Evolutionary conservation across 2,329 filamentous ascomycete species (phyloP).

Genomic region (Clarireedia sp.): DNA sequence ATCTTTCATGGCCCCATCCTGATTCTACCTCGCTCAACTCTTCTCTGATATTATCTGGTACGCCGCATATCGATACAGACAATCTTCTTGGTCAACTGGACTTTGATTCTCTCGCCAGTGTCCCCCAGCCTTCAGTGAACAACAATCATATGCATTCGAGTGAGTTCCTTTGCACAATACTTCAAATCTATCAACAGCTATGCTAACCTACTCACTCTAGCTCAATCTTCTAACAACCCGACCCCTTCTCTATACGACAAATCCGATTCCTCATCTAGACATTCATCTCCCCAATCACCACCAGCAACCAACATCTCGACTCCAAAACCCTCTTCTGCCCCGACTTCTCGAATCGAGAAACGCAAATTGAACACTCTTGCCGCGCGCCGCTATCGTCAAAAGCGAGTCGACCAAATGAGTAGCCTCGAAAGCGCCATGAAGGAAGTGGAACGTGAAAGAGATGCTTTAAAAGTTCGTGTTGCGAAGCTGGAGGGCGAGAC

Average conservation of each 20-base stretch:
- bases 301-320: not conserved
- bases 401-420: constrained; percentile 57
- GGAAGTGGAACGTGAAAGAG: constrained; percentile 51
- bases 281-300: constrained; percentile 1
- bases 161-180: not conserved
- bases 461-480: constrained; percentile 54
- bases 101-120: constrained; percentile 3
- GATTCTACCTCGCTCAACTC: not conserved
- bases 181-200: not conserved
- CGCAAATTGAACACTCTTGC: constrained; percentile 63
- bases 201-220: not conserved
- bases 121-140: constrained; percentile 6
- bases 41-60: constrained; percentile 4
- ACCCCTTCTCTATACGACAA: not conserved
- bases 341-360: constrained; percentile 34
- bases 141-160: not conserved
- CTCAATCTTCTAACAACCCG: constrained; percentile 2
- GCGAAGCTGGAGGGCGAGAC: constrained; percentile 59
- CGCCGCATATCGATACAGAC: constrained; percentile 3
- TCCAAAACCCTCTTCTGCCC: constrained; percentile 4
- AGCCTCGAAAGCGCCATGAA: constrained; percentile 53
- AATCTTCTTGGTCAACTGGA: constrained; percentile 2
- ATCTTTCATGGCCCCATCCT: constrained; percentile 3
- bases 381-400: constrained; percentile 64
- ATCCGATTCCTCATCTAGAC: not conserved